Evolutionary conservation across 768 basidiomycete genomes (phyloP), one percentile per base, ranked within the genome.

Genomic region (Tylopilus cervinicoccineus): DNA sequence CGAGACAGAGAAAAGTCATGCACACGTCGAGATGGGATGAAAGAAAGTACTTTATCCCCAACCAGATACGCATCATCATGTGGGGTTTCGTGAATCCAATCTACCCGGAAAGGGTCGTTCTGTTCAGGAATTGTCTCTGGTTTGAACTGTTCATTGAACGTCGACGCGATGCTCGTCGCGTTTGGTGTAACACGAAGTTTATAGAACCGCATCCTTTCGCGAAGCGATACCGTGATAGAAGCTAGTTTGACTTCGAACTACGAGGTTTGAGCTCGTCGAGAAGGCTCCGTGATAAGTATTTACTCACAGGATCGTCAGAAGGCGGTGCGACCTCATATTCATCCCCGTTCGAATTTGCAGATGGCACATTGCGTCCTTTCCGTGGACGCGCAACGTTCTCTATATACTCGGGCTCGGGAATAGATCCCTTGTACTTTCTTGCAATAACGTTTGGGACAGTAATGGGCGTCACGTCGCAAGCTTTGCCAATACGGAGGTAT

Each of bases 141-240:
- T 61, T 81, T 80, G 64, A 92, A 89, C 51, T 84, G 83, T 50
- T 81, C 81, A 61, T 95, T 96, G 66, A 86, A 92, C 11, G 78
- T 81, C 6, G 83, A 79, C 1, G 86, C 88, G 37, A 88, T 83
- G 41, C 72, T 74, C 6, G 79, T 78, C 34, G 81, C 86, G 63
- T 82, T 86, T 19, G 74, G 84, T 20, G 81, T 91, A 46, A 83
- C 85, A 44, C 77, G 78, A 47, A 90, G 72, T 65, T 90, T 90
- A 68, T 91, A 91, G 63, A 91, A 91, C 26, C 83, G 77, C 88
- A 91, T 90, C 44, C 88, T 73, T 45, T 90, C 88, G 22, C 87
- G 80, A 34, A 92, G 73, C 4, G 88, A 88, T 33, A 80, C 67
- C 2, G 78, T 77, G 17, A 90, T 83, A 5, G 81, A 80, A 4